Base-by-base conservation (phyloP, 495 filamentous ascomycete genomes). In the Letharia lupina region DNA sequence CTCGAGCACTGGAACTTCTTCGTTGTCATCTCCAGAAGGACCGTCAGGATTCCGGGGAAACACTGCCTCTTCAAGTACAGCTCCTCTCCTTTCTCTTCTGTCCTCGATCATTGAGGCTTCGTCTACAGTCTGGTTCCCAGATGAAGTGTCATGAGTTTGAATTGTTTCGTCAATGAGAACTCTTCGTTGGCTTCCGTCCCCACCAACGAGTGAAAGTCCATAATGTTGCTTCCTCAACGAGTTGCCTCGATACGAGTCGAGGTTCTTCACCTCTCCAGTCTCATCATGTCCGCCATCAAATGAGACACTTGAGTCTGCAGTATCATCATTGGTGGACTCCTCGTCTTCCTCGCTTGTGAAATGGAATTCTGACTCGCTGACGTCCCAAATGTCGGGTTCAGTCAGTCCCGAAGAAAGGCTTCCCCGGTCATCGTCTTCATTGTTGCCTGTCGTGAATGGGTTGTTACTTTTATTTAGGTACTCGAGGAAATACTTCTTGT, bases 271-370 rank as follows among this genome's bases (percentile, higher is more conserved):
- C 12, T 18, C 50, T 3, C 15, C 50, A 33, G 13, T 33, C 50
- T 15, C 23, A 4, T 54, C 50, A 4, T 54, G 28, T 16, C 28
- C 33, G 50, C 28, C 28, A 54, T 54, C 50, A 12, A 31, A 15
- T 7, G 50, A 54, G 12, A 54, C 50, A 54, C 50, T 54, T 54
- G 50, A 54, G 2, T 54, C 28, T 54, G 50, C 50, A 54, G 50
- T 31, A 54, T 33, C 28, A 31, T 54, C 50, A 16, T 54, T 4
- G 23, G 50, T 54, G 5, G 50, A 54, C 50, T 54, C 50, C 13
- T 54, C 50, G 33, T 54, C 50, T 12, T 12, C 50, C 50, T 54
- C 50, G 13, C 50, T 54, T 33, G 50, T 54, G 28, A 33, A 54
- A 33, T 16, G 50, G 50, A 31, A 54, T 5, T 54, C 50, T 2